Conservation (phyloP, 1,139 yeast genomes). For the Nakaseomyces bracarensis region DNA sequence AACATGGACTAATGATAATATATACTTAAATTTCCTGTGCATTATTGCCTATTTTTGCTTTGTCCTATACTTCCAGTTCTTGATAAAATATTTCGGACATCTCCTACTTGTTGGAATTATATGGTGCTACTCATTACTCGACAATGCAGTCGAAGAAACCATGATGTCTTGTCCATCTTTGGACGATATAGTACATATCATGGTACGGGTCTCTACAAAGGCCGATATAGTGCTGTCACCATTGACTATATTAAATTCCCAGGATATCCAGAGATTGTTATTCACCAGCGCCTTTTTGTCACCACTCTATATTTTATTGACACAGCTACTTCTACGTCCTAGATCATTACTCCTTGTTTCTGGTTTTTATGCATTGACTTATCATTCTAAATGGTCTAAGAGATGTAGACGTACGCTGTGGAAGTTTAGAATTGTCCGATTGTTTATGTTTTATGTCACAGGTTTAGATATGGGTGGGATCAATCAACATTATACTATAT, state of each 20-base stretch:
- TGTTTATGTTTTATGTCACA: conserved; percentile 71
- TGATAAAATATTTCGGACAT: conserved; percentile 76
- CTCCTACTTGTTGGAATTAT: conserved; percentile 59
- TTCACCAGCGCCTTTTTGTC: conserved; percentile 82
- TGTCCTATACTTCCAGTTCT: conserved; percentile 67
- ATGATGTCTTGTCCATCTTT: conserved; percentile 68
- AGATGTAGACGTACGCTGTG: conserved; percentile 74
- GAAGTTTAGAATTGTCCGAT: conserved; percentile 66
- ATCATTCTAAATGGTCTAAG: conserved; percentile 76
- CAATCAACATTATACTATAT: conserved; percentile 29
- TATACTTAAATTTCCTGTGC: conserved; percentile 61
- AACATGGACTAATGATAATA: conserved; percentile 88
- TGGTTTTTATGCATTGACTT: conserved; percentile 63
- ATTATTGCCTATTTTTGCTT: conserved; percentile 49
- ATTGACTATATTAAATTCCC: conserved; percentile 61
- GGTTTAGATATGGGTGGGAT: conserved; percentile 73
- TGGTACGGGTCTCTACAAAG: conserved; percentile 66
- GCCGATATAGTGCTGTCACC: conserved; percentile 74
- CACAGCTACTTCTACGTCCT: conserved; percentile 65
- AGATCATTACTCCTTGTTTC: conserved; percentile 50
- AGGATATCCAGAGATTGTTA: conserved; percentile 69
- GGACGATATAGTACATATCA: conserved; percentile 77
- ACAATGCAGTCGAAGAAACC: conserved; percentile 43
- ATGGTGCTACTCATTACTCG: conserved; percentile 57
- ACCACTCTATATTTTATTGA: conserved; percentile 69